phyloP scores from a whole-genome alignment of 345 rosid genomes.

The Fremontodendron californicum region DNA sequence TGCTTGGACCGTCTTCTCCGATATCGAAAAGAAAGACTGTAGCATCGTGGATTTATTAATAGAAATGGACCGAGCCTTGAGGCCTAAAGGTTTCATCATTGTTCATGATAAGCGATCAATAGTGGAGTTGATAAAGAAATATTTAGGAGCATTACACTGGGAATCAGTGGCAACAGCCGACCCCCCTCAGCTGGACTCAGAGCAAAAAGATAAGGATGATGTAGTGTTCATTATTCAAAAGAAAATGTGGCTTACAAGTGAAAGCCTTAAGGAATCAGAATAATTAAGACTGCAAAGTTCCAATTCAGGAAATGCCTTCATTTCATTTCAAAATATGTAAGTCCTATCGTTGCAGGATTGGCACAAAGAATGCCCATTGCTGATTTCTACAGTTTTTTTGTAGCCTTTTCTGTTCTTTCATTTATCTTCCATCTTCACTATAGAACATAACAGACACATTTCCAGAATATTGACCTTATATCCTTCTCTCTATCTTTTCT shows the following conservation, averaged over 20 bases:
- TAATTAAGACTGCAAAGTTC: slow-evolving; percentile 16
- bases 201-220: slow-evolving; percentile 51
- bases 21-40: slow-evolving; percentile 28
- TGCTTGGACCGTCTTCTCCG: slow-evolving; percentile 54
- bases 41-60: slow-evolving; percentile 33
- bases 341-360: neutral
- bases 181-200: slow-evolving; percentile 42
- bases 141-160: slow-evolving; percentile 72
- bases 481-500: neutral
- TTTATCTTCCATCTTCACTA: neutral
- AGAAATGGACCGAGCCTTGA: slow-evolving; percentile 40
- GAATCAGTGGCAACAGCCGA: slow-evolving; percentile 54
- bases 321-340: too few species aligned
- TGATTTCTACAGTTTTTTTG: neutral
- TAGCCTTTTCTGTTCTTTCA: neutral
- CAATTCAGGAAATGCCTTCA: neutral
- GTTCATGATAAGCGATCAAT: slow-evolving; percentile 40
- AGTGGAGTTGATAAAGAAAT: slow-evolving; percentile 65
- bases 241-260: slow-evolving; percentile 83
- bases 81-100: slow-evolving; percentile 43
- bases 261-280: slow-evolving; percentile 63
- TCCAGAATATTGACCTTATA: neutral
- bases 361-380: neutral
- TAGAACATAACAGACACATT: neutral
- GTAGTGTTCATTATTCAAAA: slow-evolving; percentile 59